phyloP scores from a whole-genome alignment of 2,329 filamentous ascomycete genomes.

The Ceratocystis papillata region DNA sequence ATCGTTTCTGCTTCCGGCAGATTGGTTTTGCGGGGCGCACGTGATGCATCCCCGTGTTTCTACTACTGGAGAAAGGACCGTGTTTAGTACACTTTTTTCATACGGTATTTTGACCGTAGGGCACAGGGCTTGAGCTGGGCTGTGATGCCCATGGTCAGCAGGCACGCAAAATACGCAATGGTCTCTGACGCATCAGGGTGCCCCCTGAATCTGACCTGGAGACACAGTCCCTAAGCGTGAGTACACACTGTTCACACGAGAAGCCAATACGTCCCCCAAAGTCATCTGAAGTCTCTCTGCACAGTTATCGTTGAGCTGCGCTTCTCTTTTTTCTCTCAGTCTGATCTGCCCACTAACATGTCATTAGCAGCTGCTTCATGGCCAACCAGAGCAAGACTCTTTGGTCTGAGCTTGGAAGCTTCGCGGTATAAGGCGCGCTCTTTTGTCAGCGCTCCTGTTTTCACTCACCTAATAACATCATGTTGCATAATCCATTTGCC shows the following conservation, averaged over 20 bases:
- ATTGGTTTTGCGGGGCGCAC: conserved; percentile 15
- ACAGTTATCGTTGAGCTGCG: background rate
- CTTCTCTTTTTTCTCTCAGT: background rate
- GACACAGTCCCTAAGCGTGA: background rate
- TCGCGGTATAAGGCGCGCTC: background rate
- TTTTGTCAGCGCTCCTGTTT: background rate
- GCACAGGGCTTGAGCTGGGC: background rate
- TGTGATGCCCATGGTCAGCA: background rate
- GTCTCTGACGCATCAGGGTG: background rate
- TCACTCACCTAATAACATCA: background rate
- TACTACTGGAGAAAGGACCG: background rate
- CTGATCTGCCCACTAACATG: conserved; percentile 12
- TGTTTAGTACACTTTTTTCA: background rate
- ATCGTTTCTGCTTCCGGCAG: conserved; percentile 2
- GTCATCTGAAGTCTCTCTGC: background rate
- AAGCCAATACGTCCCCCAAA: background rate
- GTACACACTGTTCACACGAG: background rate
- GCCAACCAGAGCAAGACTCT: background rate
- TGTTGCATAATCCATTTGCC: background rate
- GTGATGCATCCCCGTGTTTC: conserved; percentile 7
- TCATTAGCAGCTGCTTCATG: background rate
- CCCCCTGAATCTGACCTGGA: background rate
- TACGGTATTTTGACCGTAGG: background rate
- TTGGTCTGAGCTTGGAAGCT: background rate
- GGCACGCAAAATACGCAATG: conserved; percentile 3